These are phyloP conservation scores for Pseudogymnoascus sp. DNA, from an alignment of 2,329 filamentous ascomycete genomes.

Conservation along the genomic window DNA sequence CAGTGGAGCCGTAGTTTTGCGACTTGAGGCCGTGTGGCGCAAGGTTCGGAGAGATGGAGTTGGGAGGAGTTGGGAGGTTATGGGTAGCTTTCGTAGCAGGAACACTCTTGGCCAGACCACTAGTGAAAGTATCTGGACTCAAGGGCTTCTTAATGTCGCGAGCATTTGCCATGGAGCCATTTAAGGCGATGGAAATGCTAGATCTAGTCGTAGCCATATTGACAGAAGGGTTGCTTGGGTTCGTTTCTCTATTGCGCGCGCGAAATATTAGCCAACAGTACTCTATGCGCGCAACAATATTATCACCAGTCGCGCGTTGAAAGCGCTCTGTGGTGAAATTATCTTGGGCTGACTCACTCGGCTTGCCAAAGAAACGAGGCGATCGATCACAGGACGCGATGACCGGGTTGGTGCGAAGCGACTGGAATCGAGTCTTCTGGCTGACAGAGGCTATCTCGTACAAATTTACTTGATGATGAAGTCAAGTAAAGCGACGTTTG, in stretches of 20 bases:
- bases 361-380: slow-evolving; percentile 10
- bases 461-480: neutral
- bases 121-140: slow-evolving; percentile 64
- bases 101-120: slow-evolving; percentile 60
- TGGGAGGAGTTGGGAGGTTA: slow-evolving; percentile 80
- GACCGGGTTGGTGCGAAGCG: slow-evolving; percentile 53
- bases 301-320: neutral
- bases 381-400: slow-evolving; percentile 44
- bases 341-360: slow-evolving; percentile 8
- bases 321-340: neutral
- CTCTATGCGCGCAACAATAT: neutral
- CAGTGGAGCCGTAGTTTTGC: slow-evolving; percentile 32
- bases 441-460: neutral
- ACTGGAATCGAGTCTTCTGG: slow-evolving; percentile 30
- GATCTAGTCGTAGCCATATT: slow-evolving; percentile 59
- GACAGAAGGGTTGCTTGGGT: slow-evolving; percentile 19
- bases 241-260: slow-evolving; percentile 29
- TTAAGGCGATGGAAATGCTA: slow-evolving; percentile 23
- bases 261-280: slow-evolving; percentile 15
- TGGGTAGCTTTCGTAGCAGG: slow-evolving; percentile 46
- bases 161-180: slow-evolving; percentile 18
- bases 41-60: slow-evolving; percentile 85
- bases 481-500: slow-evolving; percentile 3
- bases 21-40: slow-evolving; percentile 72
- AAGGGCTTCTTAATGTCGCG: slow-evolving; percentile 57